Base-by-base conservation (phyloP, 2,329 filamentous ascomycete species). In the Penicillium sp. region DNA sequence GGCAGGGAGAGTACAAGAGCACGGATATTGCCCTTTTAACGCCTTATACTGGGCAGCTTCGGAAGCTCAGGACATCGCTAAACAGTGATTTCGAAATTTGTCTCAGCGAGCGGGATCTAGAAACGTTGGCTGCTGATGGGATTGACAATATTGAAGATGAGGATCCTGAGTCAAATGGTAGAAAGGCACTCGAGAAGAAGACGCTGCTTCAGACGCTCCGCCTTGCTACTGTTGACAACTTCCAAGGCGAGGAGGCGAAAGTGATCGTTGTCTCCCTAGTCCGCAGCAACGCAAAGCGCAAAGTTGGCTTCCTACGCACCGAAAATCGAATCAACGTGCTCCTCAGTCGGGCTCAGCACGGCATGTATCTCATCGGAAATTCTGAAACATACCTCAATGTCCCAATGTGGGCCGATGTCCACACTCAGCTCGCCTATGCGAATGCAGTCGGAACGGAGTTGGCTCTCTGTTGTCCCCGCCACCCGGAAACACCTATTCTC, bases 201-300 rank as follows among this genome's bases (percentile, higher is more conserved):
- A 40, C 38, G 2, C 13, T 48, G 2, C 47, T 50, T 3, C 29
- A 50, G 35, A 42, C 41, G 8, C 36, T 50, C 19, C 34, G 47
- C 7, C 32, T 81, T 0, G 78, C 79, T 0, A 85, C 80, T 0
- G 74, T 85, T 0, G 80, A 84, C 56, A 86, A 86, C 46, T 87
- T 85, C 38, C 80, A 87, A 50, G 84, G 83, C 1, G 82, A 87
- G 48, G 83, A 87, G 54, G 78, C 77, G 9, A 80, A 83, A 30
- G 65, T 87, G 11, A 69, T 87, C 1, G 65, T 87, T 1, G 64
- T 86, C 0, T 83, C 79, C 0, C 67, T 87, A 0, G 80, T 85
- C 0, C 75, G 83, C 16, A 84, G 81, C 63, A 87, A 87, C 50
- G 41, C 59, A 0, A 51, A 72, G 4, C 60, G 59, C 4, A 74